These are phyloP conservation scores for Mallotus repandus DNA, from an alignment of 441 rosid species.

Conservation along the genomic window DNA sequence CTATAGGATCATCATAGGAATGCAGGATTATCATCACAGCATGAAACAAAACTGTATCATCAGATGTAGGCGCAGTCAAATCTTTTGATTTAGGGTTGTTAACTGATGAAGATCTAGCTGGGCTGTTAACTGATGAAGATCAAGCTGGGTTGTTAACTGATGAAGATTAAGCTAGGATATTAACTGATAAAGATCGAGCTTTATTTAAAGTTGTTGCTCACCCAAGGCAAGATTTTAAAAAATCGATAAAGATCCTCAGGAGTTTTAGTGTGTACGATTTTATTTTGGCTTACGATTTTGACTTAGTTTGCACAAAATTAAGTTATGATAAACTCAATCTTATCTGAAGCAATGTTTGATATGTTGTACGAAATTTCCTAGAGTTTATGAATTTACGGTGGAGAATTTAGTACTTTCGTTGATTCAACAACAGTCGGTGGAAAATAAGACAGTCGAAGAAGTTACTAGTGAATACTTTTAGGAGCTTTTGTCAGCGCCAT, in stretches of 20 bases:
- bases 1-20: background rate
- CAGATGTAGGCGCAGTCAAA: too few relatives aligned
- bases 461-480: background rate
- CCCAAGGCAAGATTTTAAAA: background rate
- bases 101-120: background rate
- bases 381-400: background rate
- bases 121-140: too few relatives aligned
- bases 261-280: too few relatives aligned
- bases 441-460: background rate
- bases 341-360: background rate
- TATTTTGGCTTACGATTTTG: too few relatives aligned
- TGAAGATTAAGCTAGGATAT: too few relatives aligned
- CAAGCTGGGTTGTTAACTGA: too few relatives aligned
- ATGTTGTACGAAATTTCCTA: background rate
- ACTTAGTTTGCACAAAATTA: background rate
- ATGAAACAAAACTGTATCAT: background rate
- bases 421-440: background rate
- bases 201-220: too few relatives aligned
- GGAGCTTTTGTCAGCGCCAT: background rate
- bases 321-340: background rate
- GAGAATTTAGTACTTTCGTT: background rate
- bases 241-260: background rate
- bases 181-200: too few relatives aligned
- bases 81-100: background rate
- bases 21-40: background rate